Base-by-base conservation (phyloP, 23 red algal species). In the Gracilaria gracilis region DNA sequence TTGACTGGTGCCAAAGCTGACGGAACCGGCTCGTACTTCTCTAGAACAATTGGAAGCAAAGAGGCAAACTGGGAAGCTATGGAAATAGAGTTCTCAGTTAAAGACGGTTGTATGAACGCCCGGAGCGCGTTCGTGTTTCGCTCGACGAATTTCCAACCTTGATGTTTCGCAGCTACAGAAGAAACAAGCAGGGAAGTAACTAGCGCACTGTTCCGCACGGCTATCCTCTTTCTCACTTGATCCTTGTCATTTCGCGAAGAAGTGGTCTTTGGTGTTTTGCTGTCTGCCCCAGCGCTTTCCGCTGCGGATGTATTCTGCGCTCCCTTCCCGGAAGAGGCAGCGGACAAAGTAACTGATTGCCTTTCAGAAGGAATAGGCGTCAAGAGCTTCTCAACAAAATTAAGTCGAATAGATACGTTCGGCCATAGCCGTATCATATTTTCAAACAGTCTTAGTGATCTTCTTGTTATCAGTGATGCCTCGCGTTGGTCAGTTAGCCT, bases 401-500 rank as follows among this genome's bases (percentile, higher is more conserved):
- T 50, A 32, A 96, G 61, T 9, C 88, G 71, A 37, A 92, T 81
- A 13, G 81, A 73, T 34, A 67, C 55, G 27, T 80, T 31, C 55
- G 94, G 94, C 94, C 94, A 96, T 33, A 96, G 73, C n/a, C 34
- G 71, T 44, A 87, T 38, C 35, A 88, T 82, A 11, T 54, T 69
- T 57, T 87, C 72, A 17, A 96, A 70, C 11, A 96, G 37, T 33
- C 20, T 84, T 9, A 88, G 32, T 34, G 87, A 96, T 27, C 94
- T 75, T 57, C 69, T 78, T 9, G 82, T 85, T 72, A 96, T 46
- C 8, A 92, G 28, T 11, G 73, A 81, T 21, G 61, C 46, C 47
- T 96, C 94, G 3, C 88, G 57, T 19, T 69, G 82, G 46, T 91
- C 94, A 37, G 66, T 73, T 69, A 40, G 23, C 2, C 75, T 61